Percentiles rank a stretch among this genome's conserved stretches.
Conservation (phyloP, 1,139 yeast species). For the Wickerhamomyces sp. region DNA sequence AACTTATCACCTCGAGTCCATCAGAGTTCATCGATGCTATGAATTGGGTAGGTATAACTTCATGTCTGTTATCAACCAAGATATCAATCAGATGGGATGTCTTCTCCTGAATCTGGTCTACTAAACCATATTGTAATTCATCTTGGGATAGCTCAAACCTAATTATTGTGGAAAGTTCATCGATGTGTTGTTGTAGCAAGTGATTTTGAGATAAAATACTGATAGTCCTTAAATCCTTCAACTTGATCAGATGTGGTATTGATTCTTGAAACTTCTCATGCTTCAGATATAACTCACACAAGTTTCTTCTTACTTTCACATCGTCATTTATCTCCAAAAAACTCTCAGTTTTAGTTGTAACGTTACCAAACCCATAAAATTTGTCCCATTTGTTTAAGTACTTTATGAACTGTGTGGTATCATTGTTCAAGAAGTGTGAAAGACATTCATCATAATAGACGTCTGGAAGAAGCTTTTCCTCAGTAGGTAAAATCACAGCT, state of each 20-base stretch:
- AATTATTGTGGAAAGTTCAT: conserved; percentile 50
- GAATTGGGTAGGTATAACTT: conserved; percentile 49
- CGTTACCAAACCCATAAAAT: conserved; percentile 43
- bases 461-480: conserved; percentile 26
- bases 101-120: conserved; percentile 37
- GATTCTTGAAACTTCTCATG: conserved; percentile 60
- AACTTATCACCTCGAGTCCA: conserved; percentile 50
- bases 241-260: conserved; percentile 52
- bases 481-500: conserved; percentile 40
- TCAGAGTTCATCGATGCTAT: conserved; percentile 41
- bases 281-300: conserved; percentile 54
- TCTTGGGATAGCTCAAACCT: conserved; percentile 39
- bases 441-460: conserved; percentile 51
- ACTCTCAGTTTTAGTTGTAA: conserved; percentile 48
- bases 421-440: conserved; percentile 40
- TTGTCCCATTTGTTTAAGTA: conserved; percentile 57
- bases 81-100: conserved; percentile 47
- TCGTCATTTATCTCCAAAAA: conserved; percentile 27
- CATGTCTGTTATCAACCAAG: conserved; percentile 63
- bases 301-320: conserved; percentile 38
- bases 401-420: conserved; percentile 34
- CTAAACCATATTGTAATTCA: conserved; percentile 35
- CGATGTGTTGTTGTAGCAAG: conserved; percentile 46
- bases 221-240: conserved; percentile 53
- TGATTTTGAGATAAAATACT: conserved; percentile 59